Conservation (phyloP, 352 stramenopile genomes). For the Phytophthora sp. region DNA sequence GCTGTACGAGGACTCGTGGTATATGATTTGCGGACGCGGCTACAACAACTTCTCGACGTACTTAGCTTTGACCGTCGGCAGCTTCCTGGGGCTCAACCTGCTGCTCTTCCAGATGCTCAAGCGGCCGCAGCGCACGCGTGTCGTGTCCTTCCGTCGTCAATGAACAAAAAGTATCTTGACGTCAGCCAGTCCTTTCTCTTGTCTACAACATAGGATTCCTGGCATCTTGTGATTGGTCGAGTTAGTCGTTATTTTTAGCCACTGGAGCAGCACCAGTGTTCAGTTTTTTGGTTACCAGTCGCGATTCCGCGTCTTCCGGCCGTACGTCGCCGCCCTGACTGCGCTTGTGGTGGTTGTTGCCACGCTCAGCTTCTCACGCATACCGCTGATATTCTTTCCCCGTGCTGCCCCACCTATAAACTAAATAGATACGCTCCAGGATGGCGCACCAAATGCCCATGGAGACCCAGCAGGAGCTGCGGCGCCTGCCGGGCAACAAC, state of each 20-base stretch:
- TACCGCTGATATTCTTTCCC: not conserved
- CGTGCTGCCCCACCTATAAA: slow-evolving; percentile 12
- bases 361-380: not conserved
- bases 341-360: not conserved
- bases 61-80: slow-evolving; percentile 50
- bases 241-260: slow-evolving; percentile 22
- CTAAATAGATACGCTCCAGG: slow-evolving; percentile 25
- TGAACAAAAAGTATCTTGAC: slow-evolving; percentile 28
- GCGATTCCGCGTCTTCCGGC: slow-evolving; percentile 23
- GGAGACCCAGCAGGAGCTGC: slow-evolving; percentile 87
- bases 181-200: slow-evolving; percentile 7
- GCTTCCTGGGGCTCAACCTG: slow-evolving; percentile 57
- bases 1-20: slow-evolving; percentile 77
- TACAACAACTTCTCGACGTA: slow-evolving; percentile 69
- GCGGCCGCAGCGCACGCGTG: slow-evolving; percentile 61
- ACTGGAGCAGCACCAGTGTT: slow-evolving; percentile 14
- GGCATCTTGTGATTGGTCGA: slow-evolving; percentile 45
- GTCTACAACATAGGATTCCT: slow-evolving; percentile 22
- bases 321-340: slow-evolving; percentile 1
- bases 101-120: slow-evolving; percentile 80
- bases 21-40: slow-evolving; percentile 83
- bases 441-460: slow-evolving; percentile 86
- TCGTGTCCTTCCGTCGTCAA: slow-evolving; percentile 62
- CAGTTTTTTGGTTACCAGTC: slow-evolving; percentile 13
- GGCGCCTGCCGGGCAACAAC: slow-evolving; percentile 83